phyloP scores from a whole-genome alignment of 352 stramenopile genomes.

The Pythium plurisporium region DNA sequence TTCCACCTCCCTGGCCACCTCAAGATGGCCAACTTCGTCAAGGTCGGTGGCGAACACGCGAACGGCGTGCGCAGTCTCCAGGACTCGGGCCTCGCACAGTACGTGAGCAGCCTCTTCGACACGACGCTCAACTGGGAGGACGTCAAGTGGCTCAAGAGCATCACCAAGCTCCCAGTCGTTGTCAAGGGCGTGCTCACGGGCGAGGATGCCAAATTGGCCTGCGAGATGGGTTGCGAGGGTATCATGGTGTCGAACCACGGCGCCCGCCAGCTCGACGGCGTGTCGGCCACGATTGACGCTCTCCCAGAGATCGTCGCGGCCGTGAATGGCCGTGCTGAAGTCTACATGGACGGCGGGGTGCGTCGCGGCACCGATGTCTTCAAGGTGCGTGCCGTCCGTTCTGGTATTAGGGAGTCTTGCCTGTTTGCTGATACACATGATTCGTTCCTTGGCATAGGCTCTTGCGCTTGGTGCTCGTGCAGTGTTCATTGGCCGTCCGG shows the following conservation, averaged over 20 bases:
- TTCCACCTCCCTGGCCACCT: slow-evolving; percentile 82
- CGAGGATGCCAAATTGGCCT: slow-evolving; percentile 89
- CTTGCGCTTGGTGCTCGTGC: slow-evolving; percentile 91
- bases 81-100: slow-evolving; percentile 49
- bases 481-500: slow-evolving; percentile 92
- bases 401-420: too few relatives aligned
- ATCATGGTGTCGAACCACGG: slow-evolving; percentile 95
- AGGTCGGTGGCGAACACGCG: slow-evolving; percentile 54
- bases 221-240: slow-evolving; percentile 87
- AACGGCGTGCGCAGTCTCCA: slow-evolving; percentile 51
- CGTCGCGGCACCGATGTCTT: slow-evolving; percentile 94
- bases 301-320: slow-evolving; percentile 88
- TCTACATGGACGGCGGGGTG: slow-evolving; percentile 94
- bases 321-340: slow-evolving; percentile 75
- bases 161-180: slow-evolving; percentile 88
- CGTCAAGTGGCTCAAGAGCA: slow-evolving; percentile 89
- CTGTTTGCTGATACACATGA: background rate
- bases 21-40: slow-evolving; percentile 34
- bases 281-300: slow-evolving; percentile 89
- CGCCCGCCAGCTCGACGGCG: slow-evolving; percentile 88
- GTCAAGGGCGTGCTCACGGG: slow-evolving; percentile 93
- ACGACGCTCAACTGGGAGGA: slow-evolving; percentile 93
- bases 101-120: slow-evolving; percentile 89
- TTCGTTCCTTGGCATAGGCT: slow-evolving; percentile 28
- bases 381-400: slow-evolving; percentile 61